phyloP scores from a whole-genome alignment of 805 yeast species.

The Ogataea siamensis region DNA sequence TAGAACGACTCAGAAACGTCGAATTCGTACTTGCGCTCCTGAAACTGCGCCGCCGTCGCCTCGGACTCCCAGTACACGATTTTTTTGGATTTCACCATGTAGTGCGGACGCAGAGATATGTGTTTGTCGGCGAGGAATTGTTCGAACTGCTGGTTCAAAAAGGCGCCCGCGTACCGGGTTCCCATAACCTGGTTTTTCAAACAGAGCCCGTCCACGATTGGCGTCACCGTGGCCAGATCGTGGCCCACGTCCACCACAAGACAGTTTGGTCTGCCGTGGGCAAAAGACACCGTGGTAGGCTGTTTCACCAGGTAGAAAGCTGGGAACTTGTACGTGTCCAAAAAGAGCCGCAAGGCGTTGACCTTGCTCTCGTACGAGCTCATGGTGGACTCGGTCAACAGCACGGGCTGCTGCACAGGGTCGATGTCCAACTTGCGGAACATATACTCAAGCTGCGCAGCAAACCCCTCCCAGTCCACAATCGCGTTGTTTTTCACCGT shows the following conservation, averaged over 20 bases:
- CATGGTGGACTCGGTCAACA: conserved; percentile 89
- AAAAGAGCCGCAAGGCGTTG: conserved; percentile 66
- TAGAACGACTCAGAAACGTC: conserved; percentile 50
- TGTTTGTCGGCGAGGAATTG: conserved; percentile 37
- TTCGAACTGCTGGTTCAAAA: conserved; percentile 51
- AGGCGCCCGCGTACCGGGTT: conserved; percentile 74
- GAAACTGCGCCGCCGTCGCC: conserved; percentile 26
- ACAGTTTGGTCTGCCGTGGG: conserved; percentile 84
- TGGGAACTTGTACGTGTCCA: conserved; percentile 69
- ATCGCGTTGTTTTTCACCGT: conserved; percentile 60
- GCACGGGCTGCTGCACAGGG: conserved; percentile 66
- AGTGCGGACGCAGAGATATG: conserved; percentile 43
- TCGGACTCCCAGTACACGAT: conserved; percentile 29
- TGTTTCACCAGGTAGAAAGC: conserved; percentile 79
- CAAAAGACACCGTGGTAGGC: conserved; percentile 87
- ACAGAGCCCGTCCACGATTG: conserved; percentile 80
- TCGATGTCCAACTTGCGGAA: conserved; percentile 53
- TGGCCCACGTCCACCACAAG: conserved; percentile 85
- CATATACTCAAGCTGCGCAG: conserved; percentile 67
- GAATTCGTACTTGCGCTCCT: conserved; percentile 33
- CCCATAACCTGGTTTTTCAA: conserved; percentile 65
- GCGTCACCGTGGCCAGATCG: conserved; percentile 72
- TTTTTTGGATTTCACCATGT: conserved; percentile 49
- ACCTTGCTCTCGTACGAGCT: conserved; percentile 63
- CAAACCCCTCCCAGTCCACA: conserved; percentile 85